These are phyloP conservation scores for Draba incana DNA, from an alignment of 345 rosid species.

Conservation along the genomic window DNA sequence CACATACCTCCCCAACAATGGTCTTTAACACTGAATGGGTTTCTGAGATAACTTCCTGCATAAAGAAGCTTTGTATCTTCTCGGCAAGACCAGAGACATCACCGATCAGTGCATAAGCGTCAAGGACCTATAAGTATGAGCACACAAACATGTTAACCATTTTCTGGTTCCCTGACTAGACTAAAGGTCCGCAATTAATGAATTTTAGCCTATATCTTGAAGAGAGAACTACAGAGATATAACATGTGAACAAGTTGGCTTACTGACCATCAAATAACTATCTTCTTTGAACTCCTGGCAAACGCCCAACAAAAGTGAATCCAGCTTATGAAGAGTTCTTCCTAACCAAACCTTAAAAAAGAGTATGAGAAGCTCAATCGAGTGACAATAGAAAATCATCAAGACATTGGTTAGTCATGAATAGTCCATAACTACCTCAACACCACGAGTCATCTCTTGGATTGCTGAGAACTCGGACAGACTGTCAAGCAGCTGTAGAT, in stretches of 20 bases:
- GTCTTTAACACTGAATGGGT: slow-evolving; percentile 78
- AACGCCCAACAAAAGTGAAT: slow-evolving; percentile 88
- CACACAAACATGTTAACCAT: slow-evolving; percentile 20
- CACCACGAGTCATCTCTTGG: slow-evolving; percentile 95
- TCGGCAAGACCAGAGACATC: slow-evolving; percentile 97
- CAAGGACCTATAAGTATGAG: slow-evolving; percentile 72
- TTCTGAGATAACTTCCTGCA: slow-evolving; percentile 97
- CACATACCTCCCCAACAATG: slow-evolving; percentile 76
- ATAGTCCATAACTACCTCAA: slow-evolving; percentile 66
- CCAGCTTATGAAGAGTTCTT: slow-evolving; percentile 93
- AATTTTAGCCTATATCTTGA: slow-evolving; percentile 1
- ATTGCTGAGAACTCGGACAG: slow-evolving; percentile 80
- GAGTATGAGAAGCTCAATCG: slow-evolving; percentile 29
- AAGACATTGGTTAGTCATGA: slow-evolving; percentile 19
- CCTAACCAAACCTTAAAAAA: slow-evolving; percentile 89
- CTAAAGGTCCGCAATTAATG: not conserved
- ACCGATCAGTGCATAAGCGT: slow-evolving; percentile 97
- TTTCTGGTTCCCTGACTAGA: slow-evolving; percentile 1
- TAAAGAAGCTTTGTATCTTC: slow-evolving; percentile 94
- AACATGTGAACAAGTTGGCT: slow-evolving; percentile 29
- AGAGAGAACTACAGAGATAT: slow-evolving; percentile 25
- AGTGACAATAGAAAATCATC: slow-evolving; percentile 16
- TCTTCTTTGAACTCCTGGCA: slow-evolving; percentile 96
- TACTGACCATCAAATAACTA: slow-evolving; percentile 81
- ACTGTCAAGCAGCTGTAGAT: slow-evolving; percentile 91